Evolutionary conservation across 495 filamentous ascomycete species (phyloP), one percentile per base, ranked within the genome.

Genomic region (Schizothecium vesticola): DNA sequence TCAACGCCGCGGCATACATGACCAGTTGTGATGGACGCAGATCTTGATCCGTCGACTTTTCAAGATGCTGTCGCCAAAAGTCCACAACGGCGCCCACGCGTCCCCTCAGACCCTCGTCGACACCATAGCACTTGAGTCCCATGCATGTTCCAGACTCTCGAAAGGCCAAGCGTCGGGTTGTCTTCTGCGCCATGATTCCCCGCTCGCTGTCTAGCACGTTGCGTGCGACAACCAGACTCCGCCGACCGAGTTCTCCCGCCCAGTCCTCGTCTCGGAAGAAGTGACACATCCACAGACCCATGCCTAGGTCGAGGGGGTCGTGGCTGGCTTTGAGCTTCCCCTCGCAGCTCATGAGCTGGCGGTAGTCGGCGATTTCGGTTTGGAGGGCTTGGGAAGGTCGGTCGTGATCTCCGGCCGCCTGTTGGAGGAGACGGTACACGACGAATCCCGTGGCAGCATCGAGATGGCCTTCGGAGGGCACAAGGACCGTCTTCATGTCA

Each of bases 1-100:
- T 81, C 72, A 90, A 70, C 60, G 87, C 88, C 5, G 88, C 78
- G 57, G 88, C 87, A 80, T 88, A 90, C 89, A 90, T 91, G 31
- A 86, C 87, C 64, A 81, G 71, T 26, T 26, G 86, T 88, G 59
- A 90, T 90, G 0, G 87, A 43, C 80, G 72, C 71, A 89, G 69
- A 57, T 86, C 84, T 36, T 84, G 80, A 5, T 83, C 79, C 9
- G 78, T 80, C 25, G 71, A 63, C 9, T 79, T 63, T 16, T 81
- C 73, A 75, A 86, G 76, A 64, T 79, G 80, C 11, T 77, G 75
- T 67, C 85, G 80, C 88, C 88, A 90, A 2, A 79, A 79, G 10
- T 81, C 75, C 5, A 88, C 72, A 51, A 89, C 82, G 0, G 74
- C 75, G 55, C 82, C 78, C 11, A 82, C 78, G 65, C 81, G 80